Percentiles rank a stretch among this genome's conserved stretches.
Conservation (phyloP, 108 stramenopile species). For the Cyclotella baltica region DNA sequence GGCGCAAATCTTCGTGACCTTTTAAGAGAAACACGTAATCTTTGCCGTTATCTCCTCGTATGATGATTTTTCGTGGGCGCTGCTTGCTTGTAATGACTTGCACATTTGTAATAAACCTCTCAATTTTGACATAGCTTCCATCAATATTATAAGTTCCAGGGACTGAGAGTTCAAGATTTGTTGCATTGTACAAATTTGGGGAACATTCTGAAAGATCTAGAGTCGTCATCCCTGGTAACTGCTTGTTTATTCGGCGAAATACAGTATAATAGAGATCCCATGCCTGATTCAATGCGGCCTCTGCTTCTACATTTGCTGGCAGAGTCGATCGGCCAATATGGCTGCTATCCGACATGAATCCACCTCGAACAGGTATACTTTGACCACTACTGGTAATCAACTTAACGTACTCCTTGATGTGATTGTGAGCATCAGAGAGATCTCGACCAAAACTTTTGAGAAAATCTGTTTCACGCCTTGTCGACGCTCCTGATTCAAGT, state of each 20-base stretch:
- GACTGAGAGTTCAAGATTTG: slow-evolving; percentile 92
- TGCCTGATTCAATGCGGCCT: slow-evolving; percentile 92
- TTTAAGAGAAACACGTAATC: slow-evolving; percentile 99
- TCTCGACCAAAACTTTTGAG: slow-evolving; percentile 82
- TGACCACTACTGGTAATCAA: slow-evolving; percentile 65
- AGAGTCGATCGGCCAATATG: slow-evolving; percentile 30
- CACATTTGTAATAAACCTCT: slow-evolving; percentile 83
- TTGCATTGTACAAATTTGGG: slow-evolving; percentile 86
- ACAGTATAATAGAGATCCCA: slow-evolving; percentile 98
- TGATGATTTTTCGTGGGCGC: slow-evolving; percentile 95
- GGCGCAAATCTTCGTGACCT: slow-evolving; percentile 99
- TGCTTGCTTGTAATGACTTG: slow-evolving; percentile 98
- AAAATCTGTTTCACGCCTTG: slow-evolving; percentile 86
- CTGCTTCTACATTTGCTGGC: slow-evolving; percentile 73
- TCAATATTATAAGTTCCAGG: slow-evolving; percentile 97
- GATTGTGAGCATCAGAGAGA: slow-evolving; percentile 78
- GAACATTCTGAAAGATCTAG: slow-evolving; percentile 92
- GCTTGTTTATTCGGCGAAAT: slow-evolving; percentile 95
- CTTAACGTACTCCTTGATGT: slow-evolving; percentile 69
- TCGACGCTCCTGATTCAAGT: slow-evolving; percentile 82
- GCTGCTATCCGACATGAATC: slow-evolving; percentile 42
- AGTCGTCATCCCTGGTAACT: slow-evolving; percentile 85
- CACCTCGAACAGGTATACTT: slow-evolving; percentile 67
- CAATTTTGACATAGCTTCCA: slow-evolving; percentile 92
- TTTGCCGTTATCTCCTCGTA: slow-evolving; percentile 95